Percentiles rank a stretch among this genome's conserved stretches.
These are phyloP conservation scores for Clitopilus passeckerianus DNA, from an alignment of 768 basidiomycete genomes.

Conservation along the genomic window DNA sequence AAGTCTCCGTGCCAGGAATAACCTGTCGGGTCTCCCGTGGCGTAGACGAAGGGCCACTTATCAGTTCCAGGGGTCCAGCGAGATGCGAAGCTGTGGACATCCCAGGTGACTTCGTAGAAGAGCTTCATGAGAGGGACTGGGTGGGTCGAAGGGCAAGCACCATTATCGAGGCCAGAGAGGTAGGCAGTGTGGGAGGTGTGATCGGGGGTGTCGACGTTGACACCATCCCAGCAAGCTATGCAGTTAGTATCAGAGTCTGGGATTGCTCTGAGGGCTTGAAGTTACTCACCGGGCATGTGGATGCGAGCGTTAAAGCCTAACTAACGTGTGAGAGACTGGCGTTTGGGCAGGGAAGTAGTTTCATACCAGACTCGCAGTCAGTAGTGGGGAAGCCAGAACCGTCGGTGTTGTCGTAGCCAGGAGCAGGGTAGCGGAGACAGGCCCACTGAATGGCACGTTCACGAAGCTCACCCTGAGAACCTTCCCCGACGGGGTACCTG, in stretches of 20 bases:
- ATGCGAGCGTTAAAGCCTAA: constrained; percentile 31
- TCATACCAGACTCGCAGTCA: constrained; percentile 29
- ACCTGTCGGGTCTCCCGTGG: constrained; percentile 44
- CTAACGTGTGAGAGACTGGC: constrained; percentile 1
- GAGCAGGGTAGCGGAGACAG: constrained; percentile 32
- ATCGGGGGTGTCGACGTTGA: constrained; percentile 34
- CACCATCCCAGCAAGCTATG: constrained; percentile 34
- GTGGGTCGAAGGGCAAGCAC: constrained; percentile 29
- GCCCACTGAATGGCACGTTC: constrained; percentile 35
- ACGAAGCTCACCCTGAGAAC: constrained; percentile 33
- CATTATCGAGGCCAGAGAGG: constrained; percentile 30
- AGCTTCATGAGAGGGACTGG: constrained; percentile 34
- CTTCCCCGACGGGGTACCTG: constrained; percentile 21
- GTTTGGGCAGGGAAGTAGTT: background rate
- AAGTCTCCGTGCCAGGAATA: constrained; percentile 45
- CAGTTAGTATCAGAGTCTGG: background rate
- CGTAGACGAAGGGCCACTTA: constrained; percentile 38
- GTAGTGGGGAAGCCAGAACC: constrained; percentile 34
- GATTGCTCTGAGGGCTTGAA: background rate
- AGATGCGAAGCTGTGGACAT: constrained; percentile 24
- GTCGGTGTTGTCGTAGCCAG: constrained; percentile 22
- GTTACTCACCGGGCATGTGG: constrained; percentile 25
- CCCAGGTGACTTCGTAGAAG: constrained; percentile 29
- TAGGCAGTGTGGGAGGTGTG: constrained; percentile 31
- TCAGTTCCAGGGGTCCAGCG: constrained; percentile 30